Evolutionary conservation across 352 stramenopile genomes (phyloP), one percentile per base, ranked within the genome.

Genomic region (Pythium monospermum): DNA sequence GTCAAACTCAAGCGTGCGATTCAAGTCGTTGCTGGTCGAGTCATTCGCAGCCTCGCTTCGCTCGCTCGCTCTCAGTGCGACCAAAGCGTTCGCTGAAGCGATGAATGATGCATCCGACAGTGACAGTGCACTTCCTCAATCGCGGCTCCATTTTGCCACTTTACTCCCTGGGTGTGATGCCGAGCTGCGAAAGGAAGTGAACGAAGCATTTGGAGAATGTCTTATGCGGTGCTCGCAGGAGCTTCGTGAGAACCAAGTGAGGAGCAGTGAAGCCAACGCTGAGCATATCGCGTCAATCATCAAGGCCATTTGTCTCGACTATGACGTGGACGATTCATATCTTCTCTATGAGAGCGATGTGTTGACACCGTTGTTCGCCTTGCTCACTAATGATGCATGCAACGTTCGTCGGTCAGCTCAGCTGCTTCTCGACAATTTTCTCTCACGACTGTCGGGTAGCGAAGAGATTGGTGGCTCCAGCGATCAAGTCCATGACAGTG

Each of bases 301-400:
- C 15, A 84, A 82, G 41, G 59, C 67, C 0, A 76, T 76, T 12
- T 75, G 68, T 25, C 67, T 91, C 16, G 82, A 92, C 38, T 92
- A 86, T 38, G 68, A 91, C n/a, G 47, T 83, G 6, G 78, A 91
- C 31, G 82, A 92, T 36, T 71, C 73, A 7, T 84, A 85, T 40
- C 61, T 92, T 8, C 58, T 92, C 2, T 62, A 85, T 12, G 75
- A 87, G 19, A 88, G 78, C 51, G 68, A 64, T 8, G 51, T 91
- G 11, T 55, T 91, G 18, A 49, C 62, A 0, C 67, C 78, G 19
- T 66, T 91, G 22, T 51, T 92, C 6, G 61, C 57, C 6, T 50
- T 87, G n/a, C 51, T 89, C 7, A 73, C 65, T 22, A 74, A 66
- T 12, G 57, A 76, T 6, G 64, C 64, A 0, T 52, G 69, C 19